A percentile compares a stretch with the other conserved stretches of the same genome.
Evolutionary conservation across 1,139 yeast genomes (phyloP).

Genomic region (Magnusiomyces sp.): DNA sequence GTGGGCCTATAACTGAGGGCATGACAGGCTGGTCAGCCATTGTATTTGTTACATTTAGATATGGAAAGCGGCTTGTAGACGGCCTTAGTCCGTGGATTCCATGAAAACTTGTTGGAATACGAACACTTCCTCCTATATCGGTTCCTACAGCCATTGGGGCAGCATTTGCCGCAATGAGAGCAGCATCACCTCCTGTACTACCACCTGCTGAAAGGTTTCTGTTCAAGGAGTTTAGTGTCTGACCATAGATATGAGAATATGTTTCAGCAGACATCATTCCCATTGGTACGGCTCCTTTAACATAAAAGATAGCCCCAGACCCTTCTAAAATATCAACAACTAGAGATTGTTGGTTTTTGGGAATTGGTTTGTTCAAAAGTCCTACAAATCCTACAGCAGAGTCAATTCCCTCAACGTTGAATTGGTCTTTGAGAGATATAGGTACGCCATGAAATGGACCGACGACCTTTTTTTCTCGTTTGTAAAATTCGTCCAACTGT

Average conservation of each 20-base stretch:
- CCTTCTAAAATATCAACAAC: constrained; percentile 36
- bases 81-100: constrained; percentile 50
- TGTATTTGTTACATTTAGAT: constrained; percentile 35
- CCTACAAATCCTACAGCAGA: constrained; percentile 38
- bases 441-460: constrained; percentile 50
- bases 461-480: constrained; percentile 34
- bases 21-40: constrained; percentile 40
- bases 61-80: constrained; percentile 41
- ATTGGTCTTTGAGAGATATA: constrained; percentile 44
- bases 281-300: constrained; percentile 51
- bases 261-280: constrained; percentile 50
- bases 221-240: constrained; percentile 42
- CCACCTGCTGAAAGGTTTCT: constrained; percentile 45
- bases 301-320: constrained; percentile 48
- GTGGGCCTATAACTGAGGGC: constrained; percentile 40
- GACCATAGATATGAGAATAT: constrained; percentile 39
- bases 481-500: constrained; percentile 34
- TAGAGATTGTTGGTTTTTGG: constrained; percentile 23
- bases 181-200: constrained; percentile 57
- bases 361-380: constrained; percentile 23
- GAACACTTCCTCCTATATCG: constrained; percentile 59
- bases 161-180: constrained; percentile 44
- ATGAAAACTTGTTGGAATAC: constrained; percentile 48
- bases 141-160: constrained; percentile 50
- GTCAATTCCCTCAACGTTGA: constrained; percentile 38